Conservation (phyloP, 1,284 basidiomycete genomes). For the Rhizopogon hawkerae region DNA sequence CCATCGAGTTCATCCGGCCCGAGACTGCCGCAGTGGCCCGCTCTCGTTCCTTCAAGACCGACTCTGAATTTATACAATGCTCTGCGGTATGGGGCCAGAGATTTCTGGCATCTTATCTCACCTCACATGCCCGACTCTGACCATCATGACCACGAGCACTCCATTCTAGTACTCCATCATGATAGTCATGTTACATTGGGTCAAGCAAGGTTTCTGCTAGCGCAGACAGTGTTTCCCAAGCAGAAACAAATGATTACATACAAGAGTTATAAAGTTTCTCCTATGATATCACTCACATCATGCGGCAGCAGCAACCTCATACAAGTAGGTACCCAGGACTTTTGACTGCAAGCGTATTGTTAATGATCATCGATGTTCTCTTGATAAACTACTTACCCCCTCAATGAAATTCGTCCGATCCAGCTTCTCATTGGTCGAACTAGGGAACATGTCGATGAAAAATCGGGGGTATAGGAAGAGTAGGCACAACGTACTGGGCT, state of each 20-base stretch:
- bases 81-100: too few relatives aligned
- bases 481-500: constrained; percentile 60
- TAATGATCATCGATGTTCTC: not conserved
- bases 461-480: not conserved
- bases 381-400: constrained; percentile 46
- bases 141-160: too few relatives aligned
- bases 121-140: too few relatives aligned
- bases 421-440: constrained; percentile 94
- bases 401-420: constrained; percentile 91
- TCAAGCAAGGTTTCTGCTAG: too few relatives aligned
- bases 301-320: constrained; percentile 53
- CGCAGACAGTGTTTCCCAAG: too few relatives aligned
- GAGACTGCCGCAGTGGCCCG: too few relatives aligned
- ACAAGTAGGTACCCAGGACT: constrained; percentile 76
- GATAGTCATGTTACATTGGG: too few relatives aligned
- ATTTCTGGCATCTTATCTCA: too few relatives aligned
- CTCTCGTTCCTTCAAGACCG: too few relatives aligned
- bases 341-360: constrained; percentile 44
- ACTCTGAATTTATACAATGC: too few relatives aligned
- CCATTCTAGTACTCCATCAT: too few relatives aligned
- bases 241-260: not conserved
- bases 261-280: not conserved
- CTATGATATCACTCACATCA: constrained; percentile 6
- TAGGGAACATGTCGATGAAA: constrained; percentile 20
- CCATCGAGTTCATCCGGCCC: too few relatives aligned